These are phyloP conservation scores for Starmerella stigmatis DNA, from an alignment of 805 yeast species.

Conservation along the genomic window DNA sequence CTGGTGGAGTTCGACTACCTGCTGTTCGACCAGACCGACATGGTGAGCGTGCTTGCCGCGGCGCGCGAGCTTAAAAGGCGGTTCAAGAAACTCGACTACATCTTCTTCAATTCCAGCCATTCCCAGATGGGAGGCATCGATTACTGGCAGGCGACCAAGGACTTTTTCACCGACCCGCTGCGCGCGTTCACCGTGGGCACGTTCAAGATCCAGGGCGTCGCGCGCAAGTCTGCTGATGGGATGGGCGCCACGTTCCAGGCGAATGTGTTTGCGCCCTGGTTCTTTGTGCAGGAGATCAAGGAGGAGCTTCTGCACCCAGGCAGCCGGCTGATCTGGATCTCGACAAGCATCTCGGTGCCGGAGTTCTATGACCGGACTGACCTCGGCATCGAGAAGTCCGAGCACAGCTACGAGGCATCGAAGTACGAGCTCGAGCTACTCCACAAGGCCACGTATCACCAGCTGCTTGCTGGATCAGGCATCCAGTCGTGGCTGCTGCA, in stretches of 20 bases:
- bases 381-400: conserved; percentile 53
- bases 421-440: conserved; percentile 75
- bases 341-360: conserved; percentile 72
- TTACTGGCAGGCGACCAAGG: conserved; percentile 67
- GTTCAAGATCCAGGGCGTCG: conserved; percentile 71
- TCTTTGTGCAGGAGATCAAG: conserved; percentile 55
- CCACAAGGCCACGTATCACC: conserved; percentile 58
- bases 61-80: conserved; percentile 56
- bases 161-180: conserved; percentile 55
- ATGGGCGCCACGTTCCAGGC: conserved; percentile 87
- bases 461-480: conserved; percentile 39
- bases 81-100: conserved; percentile 59
- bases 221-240: conserved; percentile 64
- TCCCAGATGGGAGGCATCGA: conserved; percentile 80
- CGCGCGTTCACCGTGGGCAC: conserved; percentile 81
- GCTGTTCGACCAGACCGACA: conserved; percentile 77
- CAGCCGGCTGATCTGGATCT: conserved; percentile 73
- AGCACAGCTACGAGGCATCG: conserved; percentile 80
- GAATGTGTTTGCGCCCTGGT: conserved; percentile 94
- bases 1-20: conserved; percentile 76
- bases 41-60: conserved; percentile 74
- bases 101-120: conserved; percentile 83
- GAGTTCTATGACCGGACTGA: conserved; percentile 64
- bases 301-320: conserved; percentile 34
- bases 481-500: conserved; percentile 71